phyloP scores from a whole-genome alignment of 2,329 filamentous ascomycete species.

The Colletotrichum neosansevieriae region DNA sequence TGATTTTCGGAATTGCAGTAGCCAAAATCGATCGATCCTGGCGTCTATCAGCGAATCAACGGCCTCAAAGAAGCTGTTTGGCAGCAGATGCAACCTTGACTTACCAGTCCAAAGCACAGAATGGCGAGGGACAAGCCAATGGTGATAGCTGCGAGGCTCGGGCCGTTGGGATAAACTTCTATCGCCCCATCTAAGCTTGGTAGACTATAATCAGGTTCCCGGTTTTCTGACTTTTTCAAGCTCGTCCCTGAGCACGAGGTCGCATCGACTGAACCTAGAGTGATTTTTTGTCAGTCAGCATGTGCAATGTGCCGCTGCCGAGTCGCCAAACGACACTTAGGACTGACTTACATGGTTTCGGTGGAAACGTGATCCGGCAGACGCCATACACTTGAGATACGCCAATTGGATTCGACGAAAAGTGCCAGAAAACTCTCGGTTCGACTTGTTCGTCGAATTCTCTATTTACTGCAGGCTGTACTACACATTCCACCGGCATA shows the following conservation, averaged over 20 bases:
- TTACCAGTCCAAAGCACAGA: slow-evolving; percentile 35
- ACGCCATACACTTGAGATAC: not conserved
- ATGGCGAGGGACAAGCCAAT: slow-evolving; percentile 27
- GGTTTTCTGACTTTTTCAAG: not conserved
- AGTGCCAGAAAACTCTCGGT: too few species aligned
- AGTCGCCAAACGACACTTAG: not conserved
- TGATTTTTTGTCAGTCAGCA: not conserved
- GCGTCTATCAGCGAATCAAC: not conserved
- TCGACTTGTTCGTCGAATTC: too few species aligned
- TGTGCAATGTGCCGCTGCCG: not conserved
- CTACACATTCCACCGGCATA: too few species aligned
- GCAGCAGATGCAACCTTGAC: not conserved
- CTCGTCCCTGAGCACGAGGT: not conserved
- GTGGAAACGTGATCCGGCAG: not conserved
- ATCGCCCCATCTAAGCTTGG: not conserved
- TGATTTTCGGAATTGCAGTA: slow-evolving; percentile 39
- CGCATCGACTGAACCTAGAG: not conserved
- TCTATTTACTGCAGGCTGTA: too few species aligned
- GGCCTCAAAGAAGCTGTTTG: not conserved
- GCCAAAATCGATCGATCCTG: slow-evolving; percentile 37
- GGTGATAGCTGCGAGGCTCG: slow-evolving; percentile 27
- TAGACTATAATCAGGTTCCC: not conserved
- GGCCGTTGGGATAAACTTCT: slow-evolving; percentile 1
- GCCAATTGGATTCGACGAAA: too few species aligned
- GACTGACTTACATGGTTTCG: slow-evolving; percentile 2